Evolutionary conservation across 495 filamentous ascomycete genomes (phyloP).

Genomic region (Hyaloscypha variabilis): DNA sequence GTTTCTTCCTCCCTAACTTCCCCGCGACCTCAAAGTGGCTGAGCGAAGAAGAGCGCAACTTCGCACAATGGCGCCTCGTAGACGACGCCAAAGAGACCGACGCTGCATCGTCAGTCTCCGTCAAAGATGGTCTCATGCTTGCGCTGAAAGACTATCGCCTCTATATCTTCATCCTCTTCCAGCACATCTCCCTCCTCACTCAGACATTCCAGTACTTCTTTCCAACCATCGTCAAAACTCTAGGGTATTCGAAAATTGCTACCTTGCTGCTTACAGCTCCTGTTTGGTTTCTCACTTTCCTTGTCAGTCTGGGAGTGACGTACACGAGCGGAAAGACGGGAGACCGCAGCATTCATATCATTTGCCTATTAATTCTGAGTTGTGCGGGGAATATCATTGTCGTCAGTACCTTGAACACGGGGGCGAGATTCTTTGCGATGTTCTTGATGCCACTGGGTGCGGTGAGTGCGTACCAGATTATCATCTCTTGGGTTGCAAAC

Average conservation of each 20-base stretch:
- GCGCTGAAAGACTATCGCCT: slow-evolving; percentile 20
- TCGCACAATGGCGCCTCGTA: slow-evolving; percentile 17
- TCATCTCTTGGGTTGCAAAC: slow-evolving; percentile 54
- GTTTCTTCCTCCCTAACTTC: slow-evolving; percentile 32
- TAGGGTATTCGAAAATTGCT: slow-evolving; percentile 36
- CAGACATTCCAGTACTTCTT: slow-evolving; percentile 35
- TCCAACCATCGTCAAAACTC: slow-evolving; percentile 33
- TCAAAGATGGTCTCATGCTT: slow-evolving; percentile 27
- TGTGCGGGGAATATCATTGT: slow-evolving; percentile 27
- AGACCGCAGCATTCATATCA: slow-evolving; percentile 22
- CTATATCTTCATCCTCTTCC: slow-evolving; percentile 29
- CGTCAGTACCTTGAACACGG: slow-evolving; percentile 40
- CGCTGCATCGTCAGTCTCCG: slow-evolving; percentile 20
- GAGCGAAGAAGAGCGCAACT: slow-evolving; percentile 25
- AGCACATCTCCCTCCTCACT: slow-evolving; percentile 28
- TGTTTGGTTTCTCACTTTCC: slow-evolving; percentile 25
- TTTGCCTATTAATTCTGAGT: slow-evolving; percentile 22
- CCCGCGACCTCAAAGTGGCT: slow-evolving; percentile 31
- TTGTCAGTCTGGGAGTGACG: slow-evolving; percentile 27
- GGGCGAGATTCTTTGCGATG: slow-evolving; percentile 52
- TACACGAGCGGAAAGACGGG: slow-evolving; percentile 21
- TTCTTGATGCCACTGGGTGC: slow-evolving; percentile 54
- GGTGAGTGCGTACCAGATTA: slow-evolving; percentile 50
- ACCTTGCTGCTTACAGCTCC: slow-evolving; percentile 40
- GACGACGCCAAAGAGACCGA: slow-evolving; percentile 23